Percentiles rank a stretch among this genome's conserved stretches.
Evolutionary conservation across 441 rosid genomes (phyloP).

Genomic region (Brassica balearica): DNA sequence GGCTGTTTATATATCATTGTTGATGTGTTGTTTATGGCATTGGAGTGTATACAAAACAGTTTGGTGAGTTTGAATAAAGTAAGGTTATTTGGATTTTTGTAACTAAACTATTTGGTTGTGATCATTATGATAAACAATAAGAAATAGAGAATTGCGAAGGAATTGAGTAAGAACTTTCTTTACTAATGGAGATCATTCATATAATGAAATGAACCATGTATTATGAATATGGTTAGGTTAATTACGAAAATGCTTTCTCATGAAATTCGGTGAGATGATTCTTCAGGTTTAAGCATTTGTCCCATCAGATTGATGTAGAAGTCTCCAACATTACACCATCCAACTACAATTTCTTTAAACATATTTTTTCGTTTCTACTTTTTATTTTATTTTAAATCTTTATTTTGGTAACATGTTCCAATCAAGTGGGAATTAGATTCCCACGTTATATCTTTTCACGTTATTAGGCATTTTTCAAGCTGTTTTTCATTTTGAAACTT

Average conservation of each 20-base stretch:
- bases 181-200: background rate
- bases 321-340: conserved; percentile 15
- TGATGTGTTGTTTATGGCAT: conserved; percentile 23
- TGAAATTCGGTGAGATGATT: conserved; percentile 15
- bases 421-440: conserved; percentile 41
- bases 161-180: background rate
- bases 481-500: conserved; percentile 34
- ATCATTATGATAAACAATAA: background rate
- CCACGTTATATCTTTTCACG: conserved; percentile 30
- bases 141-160: background rate
- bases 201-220: background rate
- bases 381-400: background rate
- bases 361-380: conserved; percentile 16
- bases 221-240: background rate
- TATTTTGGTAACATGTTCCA: conserved; percentile 26
- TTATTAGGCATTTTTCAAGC: conserved; percentile 30
- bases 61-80: conserved; percentile 28
- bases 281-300: conserved; percentile 20
- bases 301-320: conserved; percentile 26
- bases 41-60: conserved; percentile 17
- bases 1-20: conserved; percentile 25
- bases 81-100: conserved; percentile 3
- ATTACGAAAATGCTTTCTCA: background rate
- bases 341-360: conserved; percentile 27
- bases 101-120: conserved; percentile 15